phyloP scores from a whole-genome alignment of 2,329 filamentous ascomycete species.

The Colletotrichum sp. region DNA sequence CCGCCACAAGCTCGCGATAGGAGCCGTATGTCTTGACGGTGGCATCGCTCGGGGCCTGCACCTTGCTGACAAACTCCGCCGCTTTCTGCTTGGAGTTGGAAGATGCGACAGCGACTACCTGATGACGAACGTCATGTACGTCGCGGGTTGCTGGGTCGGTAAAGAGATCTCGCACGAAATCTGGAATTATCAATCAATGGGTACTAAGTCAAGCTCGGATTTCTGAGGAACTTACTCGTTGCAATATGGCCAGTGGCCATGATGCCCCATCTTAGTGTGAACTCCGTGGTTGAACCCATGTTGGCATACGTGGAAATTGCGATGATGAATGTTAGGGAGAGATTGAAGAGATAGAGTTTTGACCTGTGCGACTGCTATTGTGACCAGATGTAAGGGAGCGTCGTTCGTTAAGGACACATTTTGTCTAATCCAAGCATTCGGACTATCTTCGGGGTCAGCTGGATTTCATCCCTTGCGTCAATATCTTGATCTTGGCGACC shows the following conservation, averaged over 20 bases:
- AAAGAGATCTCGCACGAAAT: conserved; percentile 69
- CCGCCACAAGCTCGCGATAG: conserved; percentile 81
- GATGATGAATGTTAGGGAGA: not conserved
- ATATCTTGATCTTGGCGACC: not conserved
- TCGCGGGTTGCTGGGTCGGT: conserved; percentile 74
- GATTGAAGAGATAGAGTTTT: accelerated
- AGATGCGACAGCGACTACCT: conserved; percentile 70
- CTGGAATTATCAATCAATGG: not conserved
- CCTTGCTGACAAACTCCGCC: conserved; percentile 72
- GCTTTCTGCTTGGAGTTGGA: conserved; percentile 78
- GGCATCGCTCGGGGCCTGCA: conserved; percentile 61
- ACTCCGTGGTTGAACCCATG: not conserved
- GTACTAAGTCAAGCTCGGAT: accelerated
- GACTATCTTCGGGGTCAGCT: not conserved
- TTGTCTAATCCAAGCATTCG: accelerated
- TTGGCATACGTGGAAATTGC: not conserved
- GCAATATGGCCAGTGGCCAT: not conserved
- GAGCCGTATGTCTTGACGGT: conserved; percentile 77
- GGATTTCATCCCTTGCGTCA: not conserved
- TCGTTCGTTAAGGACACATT: not conserved
- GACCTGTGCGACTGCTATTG: not conserved
- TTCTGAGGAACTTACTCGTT: not conserved
- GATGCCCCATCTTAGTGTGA: not conserved
- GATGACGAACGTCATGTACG: conserved; percentile 76
- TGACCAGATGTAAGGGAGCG: not conserved